phyloP scores from a whole-genome alignment of 2,329 filamentous ascomycete species.

The Tolypocladium cylindrosporum region DNA sequence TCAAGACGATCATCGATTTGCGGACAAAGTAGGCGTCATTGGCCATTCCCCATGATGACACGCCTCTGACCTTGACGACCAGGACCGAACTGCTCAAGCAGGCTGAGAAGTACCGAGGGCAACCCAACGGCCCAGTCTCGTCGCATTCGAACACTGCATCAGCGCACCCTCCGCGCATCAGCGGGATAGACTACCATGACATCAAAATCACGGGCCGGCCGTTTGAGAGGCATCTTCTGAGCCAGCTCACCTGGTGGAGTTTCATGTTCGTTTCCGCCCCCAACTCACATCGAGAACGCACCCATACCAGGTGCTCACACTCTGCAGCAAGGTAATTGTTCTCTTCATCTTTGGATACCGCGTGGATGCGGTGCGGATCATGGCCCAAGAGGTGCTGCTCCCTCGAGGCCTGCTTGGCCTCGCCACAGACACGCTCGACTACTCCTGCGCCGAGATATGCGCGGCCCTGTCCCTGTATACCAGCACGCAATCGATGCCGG shows the following conservation, averaged over 20 bases:
- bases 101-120: constrained; percentile 47
- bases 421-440: constrained; percentile 58
- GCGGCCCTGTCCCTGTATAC: constrained; percentile 20
- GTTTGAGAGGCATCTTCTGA: constrained; percentile 60
- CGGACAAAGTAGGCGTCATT: constrained; percentile 52
- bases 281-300: background rate
- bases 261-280: constrained; percentile 40
- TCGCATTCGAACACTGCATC: constrained; percentile 34
- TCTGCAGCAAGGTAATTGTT: constrained; percentile 35
- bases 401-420: constrained; percentile 63
- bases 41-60: too few relatives aligned
- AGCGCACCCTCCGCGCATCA: constrained; percentile 49
- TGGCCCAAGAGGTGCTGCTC: constrained; percentile 62
- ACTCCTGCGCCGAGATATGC: constrained; percentile 53
- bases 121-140: constrained; percentile 29
- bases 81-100: constrained; percentile 67
- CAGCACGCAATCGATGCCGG: constrained; percentile 39
- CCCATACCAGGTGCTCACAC: background rate
- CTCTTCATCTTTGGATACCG: constrained; percentile 59
- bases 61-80: background rate
- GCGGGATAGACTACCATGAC: constrained; percentile 51
- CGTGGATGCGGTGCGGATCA: constrained; percentile 56
- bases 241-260: constrained; percentile 57
- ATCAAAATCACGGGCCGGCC: constrained; percentile 66
- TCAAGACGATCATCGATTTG: constrained; percentile 69